Conservation (phyloP, 768 basidiomycete genomes). For the Boletus tylopilopsis region DNA sequence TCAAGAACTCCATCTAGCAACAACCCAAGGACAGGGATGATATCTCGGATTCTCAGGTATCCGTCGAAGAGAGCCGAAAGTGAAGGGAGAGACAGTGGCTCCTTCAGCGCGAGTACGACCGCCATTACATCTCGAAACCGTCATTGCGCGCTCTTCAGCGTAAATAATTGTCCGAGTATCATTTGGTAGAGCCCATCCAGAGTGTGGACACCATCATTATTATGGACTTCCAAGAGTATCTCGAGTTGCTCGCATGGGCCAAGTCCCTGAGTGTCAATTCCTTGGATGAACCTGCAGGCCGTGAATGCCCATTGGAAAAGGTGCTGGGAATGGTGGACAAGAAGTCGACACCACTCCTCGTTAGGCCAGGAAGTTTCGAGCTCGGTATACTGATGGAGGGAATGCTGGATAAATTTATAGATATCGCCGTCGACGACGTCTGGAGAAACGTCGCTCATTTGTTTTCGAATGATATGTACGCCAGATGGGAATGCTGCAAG, state of each 20-base stretch:
- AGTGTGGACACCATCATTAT: not conserved
- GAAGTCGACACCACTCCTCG: constrained; percentile 4
- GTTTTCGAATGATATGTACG: too few species aligned
- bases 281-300: not conserved
- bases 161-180: not conserved
- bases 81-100: not conserved
- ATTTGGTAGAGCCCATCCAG: not conserved
- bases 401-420: not conserved
- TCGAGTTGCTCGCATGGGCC: not conserved
- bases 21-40: too few species aligned
- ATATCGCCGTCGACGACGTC: not conserved
- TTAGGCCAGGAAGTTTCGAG: not conserved
- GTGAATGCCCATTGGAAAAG: not conserved
- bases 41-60: not conserved
- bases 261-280: not conserved
- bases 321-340: not conserved
- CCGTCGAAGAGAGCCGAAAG: not conserved
- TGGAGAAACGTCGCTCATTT: too few species aligned
- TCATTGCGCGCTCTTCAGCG: not conserved
- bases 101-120: not conserved
- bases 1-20: too few species aligned
- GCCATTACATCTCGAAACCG: not conserved
- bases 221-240: not conserved
- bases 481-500: too few species aligned
- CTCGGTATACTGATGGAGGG: not conserved